Percentiles rank a stretch among this genome's conserved stretches.
These are phyloP conservation scores for Euphrasia confusa DNA, from an alignment of 257 asterid genomes.

Conservation along the genomic window DNA sequence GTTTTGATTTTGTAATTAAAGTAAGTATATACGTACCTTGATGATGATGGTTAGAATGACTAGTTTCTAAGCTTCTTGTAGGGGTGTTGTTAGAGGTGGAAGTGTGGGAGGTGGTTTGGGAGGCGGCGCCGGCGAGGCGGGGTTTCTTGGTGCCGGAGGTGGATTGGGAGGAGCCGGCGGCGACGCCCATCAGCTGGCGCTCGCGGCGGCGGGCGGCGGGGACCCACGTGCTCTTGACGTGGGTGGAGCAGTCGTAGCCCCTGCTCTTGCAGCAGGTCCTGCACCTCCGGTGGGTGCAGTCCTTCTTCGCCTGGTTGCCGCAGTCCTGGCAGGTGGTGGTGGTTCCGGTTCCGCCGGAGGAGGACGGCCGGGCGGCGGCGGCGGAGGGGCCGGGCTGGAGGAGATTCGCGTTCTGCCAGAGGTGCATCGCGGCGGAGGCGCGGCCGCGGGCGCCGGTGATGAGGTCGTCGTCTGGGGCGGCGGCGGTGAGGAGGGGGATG, in stretches of 20 bases:
- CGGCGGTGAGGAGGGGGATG: constrained; percentile 43
- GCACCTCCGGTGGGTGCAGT: constrained; percentile 47
- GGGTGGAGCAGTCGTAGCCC: constrained; percentile 49
- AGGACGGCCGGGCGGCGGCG: neutral
- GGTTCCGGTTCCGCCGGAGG: constrained; percentile 17
- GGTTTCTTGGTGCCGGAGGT: constrained; percentile 53
- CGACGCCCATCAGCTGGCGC: constrained; percentile 35
- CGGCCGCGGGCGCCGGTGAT: constrained; percentile 12
- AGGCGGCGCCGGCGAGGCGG: constrained; percentile 39
- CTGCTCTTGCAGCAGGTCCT: constrained; percentile 60
- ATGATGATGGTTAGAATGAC: constrained; percentile 43
- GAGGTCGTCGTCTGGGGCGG: constrained; percentile 25
- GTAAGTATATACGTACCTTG: constrained; percentile 28
- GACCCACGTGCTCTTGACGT: constrained; percentile 61
- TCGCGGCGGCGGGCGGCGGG: constrained; percentile 65
- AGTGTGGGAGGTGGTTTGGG: constrained; percentile 60
- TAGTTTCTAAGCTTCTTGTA: constrained; percentile 58
- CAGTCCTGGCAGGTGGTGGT: constrained; percentile 48
- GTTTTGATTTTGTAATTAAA: too few species aligned
- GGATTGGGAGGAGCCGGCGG: constrained; percentile 52
- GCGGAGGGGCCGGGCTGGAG: constrained; percentile 15
- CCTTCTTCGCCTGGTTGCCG: constrained; percentile 63
- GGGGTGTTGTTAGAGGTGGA: constrained; percentile 65
- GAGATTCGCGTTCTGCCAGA: constrained; percentile 33
- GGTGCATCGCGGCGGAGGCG: constrained; percentile 36